A percentile compares a stretch with the other conserved stretches of the same genome.
Conservation (phyloP, 768 basidiomycete species). For the Leccinum subgranulosum region DNA sequence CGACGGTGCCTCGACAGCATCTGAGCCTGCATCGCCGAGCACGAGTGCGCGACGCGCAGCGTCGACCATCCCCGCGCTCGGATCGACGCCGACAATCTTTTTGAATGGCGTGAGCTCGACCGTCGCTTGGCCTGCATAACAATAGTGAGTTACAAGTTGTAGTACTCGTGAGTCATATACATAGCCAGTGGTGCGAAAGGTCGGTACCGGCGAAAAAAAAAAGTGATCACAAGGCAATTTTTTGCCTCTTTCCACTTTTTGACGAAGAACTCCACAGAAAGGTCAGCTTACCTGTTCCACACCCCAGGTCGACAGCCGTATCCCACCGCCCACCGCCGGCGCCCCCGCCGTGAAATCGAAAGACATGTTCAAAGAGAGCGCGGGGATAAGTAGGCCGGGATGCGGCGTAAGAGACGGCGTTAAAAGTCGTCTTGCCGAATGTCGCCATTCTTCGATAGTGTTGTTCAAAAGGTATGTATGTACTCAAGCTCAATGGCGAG, state of each 20-base stretch:
- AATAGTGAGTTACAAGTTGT: neutral
- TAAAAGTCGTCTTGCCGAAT: slow-evolving; percentile 69
- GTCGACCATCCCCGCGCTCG: slow-evolving; percentile 68
- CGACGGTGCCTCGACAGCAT: neutral
- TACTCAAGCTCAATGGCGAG: neutral
- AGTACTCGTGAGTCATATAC: no score
- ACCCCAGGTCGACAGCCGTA: slow-evolving; percentile 72
- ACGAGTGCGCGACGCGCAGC: slow-evolving; percentile 37
- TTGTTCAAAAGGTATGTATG: neutral
- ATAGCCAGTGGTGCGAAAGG: neutral
- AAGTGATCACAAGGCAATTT: neutral
- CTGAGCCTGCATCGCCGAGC: slow-evolving; percentile 8
- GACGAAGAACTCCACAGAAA: neutral
- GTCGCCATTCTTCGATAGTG: slow-evolving; percentile 54
- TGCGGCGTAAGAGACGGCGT: slow-evolving; percentile 63
- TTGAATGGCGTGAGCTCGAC: slow-evolving; percentile 53
- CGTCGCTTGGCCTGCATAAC: slow-evolving; percentile 63
- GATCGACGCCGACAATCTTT: slow-evolving; percentile 68
- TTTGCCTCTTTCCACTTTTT: neutral
- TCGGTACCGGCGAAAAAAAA: neutral
- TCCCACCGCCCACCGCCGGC: slow-evolving; percentile 39
- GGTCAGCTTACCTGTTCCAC: slow-evolving; percentile 66
- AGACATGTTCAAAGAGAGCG: slow-evolving; percentile 60
- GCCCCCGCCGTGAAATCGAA: slow-evolving; percentile 48
- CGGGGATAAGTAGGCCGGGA: slow-evolving; percentile 73